phyloP scores from a whole-genome alignment of 768 basidiomycete species.

The Leccinum boreale region DNA sequence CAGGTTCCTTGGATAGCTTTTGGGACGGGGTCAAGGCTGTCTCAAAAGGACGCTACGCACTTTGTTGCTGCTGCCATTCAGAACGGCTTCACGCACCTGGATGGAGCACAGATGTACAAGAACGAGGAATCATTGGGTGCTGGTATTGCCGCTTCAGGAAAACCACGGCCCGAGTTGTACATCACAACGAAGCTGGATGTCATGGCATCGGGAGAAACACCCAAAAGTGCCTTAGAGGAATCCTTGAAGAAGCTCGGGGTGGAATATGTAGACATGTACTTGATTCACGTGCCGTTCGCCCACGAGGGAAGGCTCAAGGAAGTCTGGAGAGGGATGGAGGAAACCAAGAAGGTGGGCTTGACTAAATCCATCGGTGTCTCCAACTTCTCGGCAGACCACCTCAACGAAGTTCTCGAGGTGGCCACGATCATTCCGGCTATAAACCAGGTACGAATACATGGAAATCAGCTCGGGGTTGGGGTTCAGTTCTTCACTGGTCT shows the following conservation, averaged over 20 bases:
- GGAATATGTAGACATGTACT: slow-evolving; percentile 59
- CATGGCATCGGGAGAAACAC: slow-evolving; percentile 39
- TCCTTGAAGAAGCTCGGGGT: slow-evolving; percentile 54
- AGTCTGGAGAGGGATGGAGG: slow-evolving; percentile 62
- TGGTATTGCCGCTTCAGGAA: slow-evolving; percentile 49
- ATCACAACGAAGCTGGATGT: slow-evolving; percentile 55
- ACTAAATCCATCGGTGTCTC: slow-evolving; percentile 49
- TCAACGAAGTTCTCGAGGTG: slow-evolving; percentile 42
- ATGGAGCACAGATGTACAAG: slow-evolving; percentile 56
- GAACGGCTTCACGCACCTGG: slow-evolving; percentile 58
- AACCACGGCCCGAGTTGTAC: slow-evolving; percentile 53
- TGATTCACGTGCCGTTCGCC: slow-evolving; percentile 50
- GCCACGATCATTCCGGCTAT: slow-evolving; percentile 49
- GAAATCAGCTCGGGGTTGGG: slow-evolving; percentile 44
- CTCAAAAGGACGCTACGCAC: slow-evolving; percentile 38
- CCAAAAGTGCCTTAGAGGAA: slow-evolving; percentile 45
- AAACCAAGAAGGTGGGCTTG: slow-evolving; percentile 42
- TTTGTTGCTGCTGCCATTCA: slow-evolving; percentile 48
- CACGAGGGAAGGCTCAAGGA: slow-evolving; percentile 44
- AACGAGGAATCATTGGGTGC: slow-evolving; percentile 54
- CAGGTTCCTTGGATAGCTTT: slow-evolving; percentile 56
- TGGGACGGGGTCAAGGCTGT: slow-evolving; percentile 60
- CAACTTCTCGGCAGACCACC: slow-evolving; percentile 45
- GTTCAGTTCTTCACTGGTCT: slow-evolving; percentile 5
- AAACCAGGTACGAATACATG: slow-evolving; percentile 44